Evolutionary conservation across 2,329 filamentous ascomycete species (phyloP), one percentile per base, ranked within the genome.

Genomic region (Helotiales sp.): DNA sequence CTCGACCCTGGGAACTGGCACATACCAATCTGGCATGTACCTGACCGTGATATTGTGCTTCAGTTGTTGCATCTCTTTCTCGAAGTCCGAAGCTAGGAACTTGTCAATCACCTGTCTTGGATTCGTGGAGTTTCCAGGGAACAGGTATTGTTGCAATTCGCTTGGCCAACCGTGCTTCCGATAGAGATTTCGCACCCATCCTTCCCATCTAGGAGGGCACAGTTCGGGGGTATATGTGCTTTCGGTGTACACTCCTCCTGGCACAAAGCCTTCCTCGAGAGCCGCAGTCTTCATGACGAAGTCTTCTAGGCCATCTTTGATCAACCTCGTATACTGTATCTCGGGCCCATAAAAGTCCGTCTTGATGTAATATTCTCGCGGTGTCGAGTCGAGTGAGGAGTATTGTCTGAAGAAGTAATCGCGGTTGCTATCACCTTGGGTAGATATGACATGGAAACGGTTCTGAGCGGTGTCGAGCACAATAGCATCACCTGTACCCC

Each of bases 1-100:
- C 50, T 52, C 50, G 12, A 27, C 36, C 31, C 50, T 52, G 5
- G 50, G 50, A 9, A 52, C 50, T 13, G 50, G 50, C 8, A 52
- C 24, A 30, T 40, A 52, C 50, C 50, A 52, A 52, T 52, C 50
- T n/a, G 50, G 34, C 50, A 52, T 52, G 25, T 52, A 52, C 22
- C 19, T 40, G 10, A 52, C 13, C 1, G 33, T 42, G n/a, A 52
- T 52, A 7, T 52, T 52, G 25, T 52, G 50, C 27, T 22, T 29
- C 24, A 52, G 22, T 17, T 29, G 10, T 15, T 31, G 10, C 50
- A 52, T 52, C 25, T 52, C 34, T 13, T 29, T 29, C 13, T 12
- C 13, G 17, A 52, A 52, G 3, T 52, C 15, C 2, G 24, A 27
- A 5, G 50, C 31, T 19, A 13, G 10, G n/a, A 52, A 52, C 1